Evolutionary conservation across 495 filamentous ascomycete species (phyloP), one percentile per base, ranked within the genome.

Genomic region (Pseudomonodictys pantanalensis): DNA sequence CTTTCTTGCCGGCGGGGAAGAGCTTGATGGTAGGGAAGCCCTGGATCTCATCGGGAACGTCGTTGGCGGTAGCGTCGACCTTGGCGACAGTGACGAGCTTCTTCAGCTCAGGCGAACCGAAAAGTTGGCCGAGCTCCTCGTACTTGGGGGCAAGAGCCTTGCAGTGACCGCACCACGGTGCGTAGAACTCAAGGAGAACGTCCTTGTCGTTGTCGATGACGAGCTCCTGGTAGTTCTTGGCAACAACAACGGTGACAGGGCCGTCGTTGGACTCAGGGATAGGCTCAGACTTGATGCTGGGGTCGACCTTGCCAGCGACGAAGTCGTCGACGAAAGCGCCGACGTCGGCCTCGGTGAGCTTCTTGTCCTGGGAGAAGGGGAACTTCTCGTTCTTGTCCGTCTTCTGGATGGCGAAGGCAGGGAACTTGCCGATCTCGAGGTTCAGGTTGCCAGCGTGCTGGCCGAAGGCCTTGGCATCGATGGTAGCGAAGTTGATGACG

Each of bases 11-110:
- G 54, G 95, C 93, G 56, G 90, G 85, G 86, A 84, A 99, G 33
- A 99, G 82, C 83, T 97, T 99, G 83, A 99, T 97, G 71, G 93
- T 99, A 26, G 93, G 93, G 89, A 99, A 99, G 52, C 93, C 93
- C 72, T 88, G 84, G 73, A 99, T 93, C 72, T 96, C 87, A 74
- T 97, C 92, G 11, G 95, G 93, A 24, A 97, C 89, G 71, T 98
- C 93, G 78, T 98, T 98, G 78, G 80, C 78, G 32, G 95, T 99
- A 45, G 93, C 93, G 72, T 99, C 93, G 68, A 99, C 89, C 84
- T 99, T 99, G 73, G 95, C 93, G 67, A 99, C 26, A 23, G 60
- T 85, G 59, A 87, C 87, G 33, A 97, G 86, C 82, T 96, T 88
- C 72, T 83, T 81, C 71, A 83, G 83, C 54, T 90, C 87, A 54